phyloP scores from a whole-genome alignment of 768 basidiomycete genomes.

The Russula virescens region DNA sequence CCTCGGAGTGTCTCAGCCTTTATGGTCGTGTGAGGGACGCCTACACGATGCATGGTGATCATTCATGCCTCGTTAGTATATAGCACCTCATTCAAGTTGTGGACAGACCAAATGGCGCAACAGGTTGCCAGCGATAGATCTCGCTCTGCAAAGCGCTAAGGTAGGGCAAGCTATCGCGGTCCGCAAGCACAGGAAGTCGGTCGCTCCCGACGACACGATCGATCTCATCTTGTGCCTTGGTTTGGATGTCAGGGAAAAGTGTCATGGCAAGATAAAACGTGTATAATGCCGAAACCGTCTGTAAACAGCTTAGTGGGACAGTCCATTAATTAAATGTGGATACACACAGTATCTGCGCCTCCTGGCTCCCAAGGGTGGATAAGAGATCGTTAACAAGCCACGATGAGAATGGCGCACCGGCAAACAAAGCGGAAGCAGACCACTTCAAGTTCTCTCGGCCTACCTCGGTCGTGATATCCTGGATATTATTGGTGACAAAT shows the following conservation, averaged over 20 bases:
- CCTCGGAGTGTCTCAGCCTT: neutral
- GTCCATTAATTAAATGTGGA: neutral
- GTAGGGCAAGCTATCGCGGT: constrained; percentile 22
- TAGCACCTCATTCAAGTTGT: neutral
- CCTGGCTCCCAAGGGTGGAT: neutral
- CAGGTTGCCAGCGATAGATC: constrained; percentile 21
- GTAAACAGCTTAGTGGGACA: no score
- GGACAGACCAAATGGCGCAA: constrained; percentile 11
- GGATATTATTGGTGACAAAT: constrained; percentile 6
- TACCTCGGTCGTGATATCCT: neutral
- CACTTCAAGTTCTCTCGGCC: constrained; percentile 6
- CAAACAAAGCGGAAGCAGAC: constrained; percentile 11
- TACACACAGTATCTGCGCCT: constrained; percentile 21
- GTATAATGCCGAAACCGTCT: constrained; percentile 15
- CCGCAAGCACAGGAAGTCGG: constrained; percentile 20
- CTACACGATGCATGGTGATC: neutral
- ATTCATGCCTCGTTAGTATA: neutral
- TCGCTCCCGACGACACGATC: constrained; percentile 22
- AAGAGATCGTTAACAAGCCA: neutral
- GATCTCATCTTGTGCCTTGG: constrained; percentile 24
- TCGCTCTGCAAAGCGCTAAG: constrained; percentile 19
- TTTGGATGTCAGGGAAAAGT: constrained; percentile 20
- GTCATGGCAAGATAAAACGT: constrained; percentile 22
- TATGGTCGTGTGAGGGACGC: neutral
- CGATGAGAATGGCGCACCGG: neutral